Percentiles rank a stretch among this genome's conserved stretches.
phyloP scores from a whole-genome alignment of 2,329 filamentous ascomycete genomes.

The Hortaea sp. region DNA sequence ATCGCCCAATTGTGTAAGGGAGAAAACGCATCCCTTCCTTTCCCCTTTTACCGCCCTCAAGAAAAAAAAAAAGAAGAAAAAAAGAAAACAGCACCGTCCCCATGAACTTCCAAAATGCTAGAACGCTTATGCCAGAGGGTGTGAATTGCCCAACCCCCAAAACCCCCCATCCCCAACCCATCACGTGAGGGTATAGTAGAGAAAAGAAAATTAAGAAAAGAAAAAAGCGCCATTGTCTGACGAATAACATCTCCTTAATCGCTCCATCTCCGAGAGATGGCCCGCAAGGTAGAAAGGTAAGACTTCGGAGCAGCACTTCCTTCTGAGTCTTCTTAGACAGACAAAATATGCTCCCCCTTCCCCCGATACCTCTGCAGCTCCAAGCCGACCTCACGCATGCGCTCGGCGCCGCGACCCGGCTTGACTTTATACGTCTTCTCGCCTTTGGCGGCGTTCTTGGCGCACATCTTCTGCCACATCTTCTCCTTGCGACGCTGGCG shows the following conservation, averaged over 20 bases:
- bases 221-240: background rate
- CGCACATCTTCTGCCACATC: conserved; percentile 79
- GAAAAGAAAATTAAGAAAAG: background rate
- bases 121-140: too few relatives aligned
- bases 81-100: too few relatives aligned
- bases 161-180: too few relatives aligned
- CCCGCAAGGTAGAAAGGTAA: background rate
- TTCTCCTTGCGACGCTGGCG: conserved; percentile 88
- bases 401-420: conserved; percentile 79
- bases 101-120: too few relatives aligned
- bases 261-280: background rate
- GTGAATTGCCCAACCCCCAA: too few relatives aligned
- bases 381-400: conserved; percentile 86
- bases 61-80: too few relatives aligned
- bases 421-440: conserved; percentile 57
- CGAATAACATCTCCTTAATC: background rate
- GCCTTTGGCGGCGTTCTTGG: conserved; percentile 58
- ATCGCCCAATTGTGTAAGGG: too few relatives aligned
- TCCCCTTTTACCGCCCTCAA: too few relatives aligned
- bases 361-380: conserved; percentile 72
- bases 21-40: too few relatives aligned
- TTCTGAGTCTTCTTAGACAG: conserved; percentile 24
- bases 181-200: too few relatives aligned
- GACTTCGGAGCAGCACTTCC: background rate
- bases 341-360: conserved; percentile 45